A percentile compares a stretch with the other conserved stretches of the same genome.
phyloP scores from a whole-genome alignment of 2,329 filamentous ascomycete genomes.

The Balansia obtecta region DNA sequence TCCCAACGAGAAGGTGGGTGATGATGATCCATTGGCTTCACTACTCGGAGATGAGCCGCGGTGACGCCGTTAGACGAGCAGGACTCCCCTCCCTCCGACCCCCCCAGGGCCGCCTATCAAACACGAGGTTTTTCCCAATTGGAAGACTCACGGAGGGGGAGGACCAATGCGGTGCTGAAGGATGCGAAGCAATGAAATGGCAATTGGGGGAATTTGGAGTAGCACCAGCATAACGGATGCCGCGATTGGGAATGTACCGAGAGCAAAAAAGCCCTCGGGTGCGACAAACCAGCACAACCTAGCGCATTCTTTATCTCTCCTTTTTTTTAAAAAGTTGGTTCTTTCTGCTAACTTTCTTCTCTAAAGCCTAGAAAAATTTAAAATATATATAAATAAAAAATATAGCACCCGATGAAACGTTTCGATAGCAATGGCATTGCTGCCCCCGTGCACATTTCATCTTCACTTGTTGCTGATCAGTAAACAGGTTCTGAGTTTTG shows the following conservation, averaged over 20 bases:
- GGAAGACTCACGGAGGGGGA: background rate
- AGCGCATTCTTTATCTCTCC: too few species aligned
- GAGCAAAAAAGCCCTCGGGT: too few species aligned
- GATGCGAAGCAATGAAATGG: background rate
- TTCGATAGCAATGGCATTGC: background rate
- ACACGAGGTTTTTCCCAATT: constrained; percentile 3
- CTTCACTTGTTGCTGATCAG: background rate
- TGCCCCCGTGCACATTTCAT: background rate
- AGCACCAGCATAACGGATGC: too few species aligned
- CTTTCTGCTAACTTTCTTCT: too few species aligned
- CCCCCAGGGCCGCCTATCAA: background rate
- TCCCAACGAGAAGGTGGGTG: too few species aligned
- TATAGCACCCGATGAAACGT: background rate
- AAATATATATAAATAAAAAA: too few species aligned
- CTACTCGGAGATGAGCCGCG: constrained; percentile 1
- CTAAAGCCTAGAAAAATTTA: too few species aligned
- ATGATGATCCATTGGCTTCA: too few species aligned
- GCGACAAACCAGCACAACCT: too few species aligned
- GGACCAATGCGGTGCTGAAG: background rate
- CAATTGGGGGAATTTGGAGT: background rate
- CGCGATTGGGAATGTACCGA: too few species aligned
- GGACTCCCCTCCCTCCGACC: background rate
- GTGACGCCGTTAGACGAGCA: constrained; percentile 1
- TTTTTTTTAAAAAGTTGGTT: too few species aligned
- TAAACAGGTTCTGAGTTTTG: background rate